phyloP scores from a whole-genome alignment of 257 asterid species.

The Ophiorrhiza pumila region DNA sequence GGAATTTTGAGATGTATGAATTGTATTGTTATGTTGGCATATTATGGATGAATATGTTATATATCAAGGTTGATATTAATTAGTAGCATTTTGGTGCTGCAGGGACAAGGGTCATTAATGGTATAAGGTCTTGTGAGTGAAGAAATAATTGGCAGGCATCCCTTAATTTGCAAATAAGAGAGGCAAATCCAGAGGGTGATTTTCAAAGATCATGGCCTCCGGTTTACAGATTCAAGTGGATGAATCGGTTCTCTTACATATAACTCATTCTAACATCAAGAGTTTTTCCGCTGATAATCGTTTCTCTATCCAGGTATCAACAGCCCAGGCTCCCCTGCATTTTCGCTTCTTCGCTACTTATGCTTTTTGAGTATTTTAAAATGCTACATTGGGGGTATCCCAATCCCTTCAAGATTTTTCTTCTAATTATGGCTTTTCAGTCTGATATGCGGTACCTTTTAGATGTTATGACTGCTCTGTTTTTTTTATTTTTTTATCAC shows the following conservation, averaged over 20 bases:
- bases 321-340: neutral
- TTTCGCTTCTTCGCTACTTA: neutral
- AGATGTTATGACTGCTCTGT: neutral
- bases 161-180: neutral
- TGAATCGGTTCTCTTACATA: constrained; percentile 62
- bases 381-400: neutral
- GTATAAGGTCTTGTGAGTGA: neutral
- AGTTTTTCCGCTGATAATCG: constrained; percentile 69
- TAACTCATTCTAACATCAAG: constrained; percentile 88
- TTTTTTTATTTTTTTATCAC: no score
- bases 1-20: neutral
- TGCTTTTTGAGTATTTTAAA: neutral
- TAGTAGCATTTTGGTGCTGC: neutral
- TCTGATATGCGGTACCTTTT: neutral
- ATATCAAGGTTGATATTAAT: neutral
- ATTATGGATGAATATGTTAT: neutral
- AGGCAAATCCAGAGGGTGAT: neutral
- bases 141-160: neutral
- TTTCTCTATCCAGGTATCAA: constrained; percentile 62
- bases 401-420: neutral
- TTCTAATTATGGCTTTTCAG: neutral
- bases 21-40: neutral
- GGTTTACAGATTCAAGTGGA: constrained; percentile 64
- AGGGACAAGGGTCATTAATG: neutral
- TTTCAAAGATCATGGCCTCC: constrained; percentile 42